Conservation (phyloP, 2,329 filamentous ascomycete species). For the Neospermospora avenae region DNA sequence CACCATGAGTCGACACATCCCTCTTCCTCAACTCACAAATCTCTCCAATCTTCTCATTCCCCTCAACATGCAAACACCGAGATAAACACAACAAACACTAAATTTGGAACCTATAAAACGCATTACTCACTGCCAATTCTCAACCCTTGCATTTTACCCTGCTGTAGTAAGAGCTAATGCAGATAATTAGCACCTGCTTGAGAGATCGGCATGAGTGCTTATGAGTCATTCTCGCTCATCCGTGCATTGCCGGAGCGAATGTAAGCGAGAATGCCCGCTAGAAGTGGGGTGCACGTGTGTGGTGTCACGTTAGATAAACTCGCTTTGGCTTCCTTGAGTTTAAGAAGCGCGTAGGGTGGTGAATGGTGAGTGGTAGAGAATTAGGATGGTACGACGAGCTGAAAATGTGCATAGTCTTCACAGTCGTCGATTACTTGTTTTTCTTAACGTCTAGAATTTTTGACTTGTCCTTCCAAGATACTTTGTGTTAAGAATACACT, state of each 20-base stretch:
- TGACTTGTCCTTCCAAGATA: too few relatives aligned
- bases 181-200: not conserved
- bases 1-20: not conserved
- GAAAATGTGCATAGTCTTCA: too few relatives aligned
- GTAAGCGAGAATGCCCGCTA: not conserved
- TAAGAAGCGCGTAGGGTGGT: too few relatives aligned
- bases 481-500: too few relatives aligned
- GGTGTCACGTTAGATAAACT: too few relatives aligned
- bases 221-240: constrained; percentile 20
- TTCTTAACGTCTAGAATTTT: too few relatives aligned
- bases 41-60: not conserved
- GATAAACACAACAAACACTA: not conserved
- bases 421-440: too few relatives aligned
- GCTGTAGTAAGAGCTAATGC: not conserved
- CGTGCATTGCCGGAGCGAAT: not conserved
- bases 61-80: not conserved
- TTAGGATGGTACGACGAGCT: too few relatives aligned
- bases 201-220: constrained; percentile 8
- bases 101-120: not conserved
- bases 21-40: not conserved
- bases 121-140: not conserved
- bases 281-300: too few relatives aligned
- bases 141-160: not conserved
- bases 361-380: too few relatives aligned
- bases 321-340: too few relatives aligned